These are phyloP conservation scores for Urochloa ruziziensis DNA, from an alignment of 176 grass and related monocot genomes.

Conservation along the genomic window DNA sequence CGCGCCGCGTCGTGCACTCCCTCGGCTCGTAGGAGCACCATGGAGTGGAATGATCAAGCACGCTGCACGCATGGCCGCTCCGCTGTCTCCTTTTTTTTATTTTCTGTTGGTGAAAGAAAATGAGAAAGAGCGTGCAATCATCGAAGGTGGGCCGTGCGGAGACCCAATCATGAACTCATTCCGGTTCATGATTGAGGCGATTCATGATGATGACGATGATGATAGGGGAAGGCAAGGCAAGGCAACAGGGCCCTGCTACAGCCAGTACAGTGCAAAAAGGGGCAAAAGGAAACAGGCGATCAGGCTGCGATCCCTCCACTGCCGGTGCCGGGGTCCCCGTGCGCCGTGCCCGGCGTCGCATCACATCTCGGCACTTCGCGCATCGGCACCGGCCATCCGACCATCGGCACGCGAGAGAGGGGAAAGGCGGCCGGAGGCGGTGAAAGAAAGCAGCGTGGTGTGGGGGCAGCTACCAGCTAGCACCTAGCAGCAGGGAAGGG, in stretches of 20 bases:
- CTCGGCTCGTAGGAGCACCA: background rate
- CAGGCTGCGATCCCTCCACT: no score
- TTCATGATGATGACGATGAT: background rate
- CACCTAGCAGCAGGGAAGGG: background rate
- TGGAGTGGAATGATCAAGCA: background rate
- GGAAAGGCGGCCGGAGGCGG: no score
- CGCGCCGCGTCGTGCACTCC: background rate
- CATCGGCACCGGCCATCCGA: no score
- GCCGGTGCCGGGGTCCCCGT: no score
- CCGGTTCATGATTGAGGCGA: background rate
- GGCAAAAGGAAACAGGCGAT: background rate
- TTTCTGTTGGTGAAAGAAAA: background rate
- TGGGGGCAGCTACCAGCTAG: background rate
- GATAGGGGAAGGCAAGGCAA: background rate
- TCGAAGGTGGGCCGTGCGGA: background rate
- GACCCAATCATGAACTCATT: slow-evolving; percentile 12
- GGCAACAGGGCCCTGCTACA: background rate
- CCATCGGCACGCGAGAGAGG: no score
- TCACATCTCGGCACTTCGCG: no score
- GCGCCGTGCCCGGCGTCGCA: no score
- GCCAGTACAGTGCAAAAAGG: background rate
- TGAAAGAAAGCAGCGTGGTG: background rate
- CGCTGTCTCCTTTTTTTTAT: background rate
- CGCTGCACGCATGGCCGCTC: background rate
- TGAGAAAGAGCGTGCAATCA: background rate